Conservation (phyloP, 2,329 filamentous ascomycete genomes). For the Pezicula rhizophila region DNA sequence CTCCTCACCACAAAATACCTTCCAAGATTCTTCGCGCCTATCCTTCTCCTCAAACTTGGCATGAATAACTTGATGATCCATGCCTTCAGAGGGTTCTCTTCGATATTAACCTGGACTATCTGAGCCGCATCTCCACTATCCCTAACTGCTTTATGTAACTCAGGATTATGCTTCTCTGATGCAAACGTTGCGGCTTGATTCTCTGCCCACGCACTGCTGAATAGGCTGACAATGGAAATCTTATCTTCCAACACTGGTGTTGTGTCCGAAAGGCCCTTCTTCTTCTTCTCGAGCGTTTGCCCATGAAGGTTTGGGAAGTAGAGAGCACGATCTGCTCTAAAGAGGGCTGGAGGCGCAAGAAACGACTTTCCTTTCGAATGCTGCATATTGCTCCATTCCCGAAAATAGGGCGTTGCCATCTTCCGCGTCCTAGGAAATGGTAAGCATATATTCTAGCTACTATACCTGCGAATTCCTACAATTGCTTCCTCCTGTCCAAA, state of each 20-base stretch:
- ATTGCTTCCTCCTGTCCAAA: constrained; percentile 63
- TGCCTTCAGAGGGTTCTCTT: constrained; percentile 69
- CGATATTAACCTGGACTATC: constrained; percentile 79
- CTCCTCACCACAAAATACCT: constrained; percentile 56
- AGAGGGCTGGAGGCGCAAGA: constrained; percentile 75
- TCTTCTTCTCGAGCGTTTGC: constrained; percentile 60
- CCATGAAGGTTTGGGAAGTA: constrained; percentile 93
- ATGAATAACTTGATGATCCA: constrained; percentile 53
- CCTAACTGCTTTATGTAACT: constrained; percentile 56
- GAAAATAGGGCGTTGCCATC: constrained; percentile 85
- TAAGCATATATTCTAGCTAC: not conserved
- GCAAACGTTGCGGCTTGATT: constrained; percentile 71
- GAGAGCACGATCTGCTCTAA: constrained; percentile 73
- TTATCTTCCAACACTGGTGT: constrained; percentile 68
- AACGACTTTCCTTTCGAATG: constrained; percentile 89
- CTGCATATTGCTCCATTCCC: constrained; percentile 83
- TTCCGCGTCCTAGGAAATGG: constrained; percentile 54
- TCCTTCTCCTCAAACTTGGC: constrained; percentile 42
- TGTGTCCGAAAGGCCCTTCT: constrained; percentile 53
- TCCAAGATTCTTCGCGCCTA: constrained; percentile 48
- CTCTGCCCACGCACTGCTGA: constrained; percentile 81
- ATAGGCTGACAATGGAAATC: constrained; percentile 73
- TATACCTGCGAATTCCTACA: constrained; percentile 43
- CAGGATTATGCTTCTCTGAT: constrained; percentile 58
- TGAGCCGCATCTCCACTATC: constrained; percentile 54